Evolutionary conservation across 306 rosid species (phyloP), one percentile per base, ranked within the genome.

Genomic region (Ormosia emarginata): DNA sequence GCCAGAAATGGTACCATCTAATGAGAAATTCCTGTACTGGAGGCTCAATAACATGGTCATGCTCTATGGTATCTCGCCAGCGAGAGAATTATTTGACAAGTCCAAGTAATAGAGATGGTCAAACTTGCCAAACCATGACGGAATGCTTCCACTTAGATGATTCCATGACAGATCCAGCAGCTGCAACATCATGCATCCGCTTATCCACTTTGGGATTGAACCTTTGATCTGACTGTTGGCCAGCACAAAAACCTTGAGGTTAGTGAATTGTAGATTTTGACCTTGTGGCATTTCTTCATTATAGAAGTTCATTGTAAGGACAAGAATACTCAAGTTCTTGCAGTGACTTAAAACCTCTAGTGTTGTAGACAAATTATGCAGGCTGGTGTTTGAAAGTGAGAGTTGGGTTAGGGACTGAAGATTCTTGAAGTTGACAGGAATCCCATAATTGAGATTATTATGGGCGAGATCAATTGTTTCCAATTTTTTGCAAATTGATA

Each of bases 101-200:
- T 83, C 86, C 18, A 78, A 55, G 70, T 78, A 83, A 72, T 32
- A 65, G 18, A 83, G 83, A 67, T 44, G 12, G 39, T 71, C 46
- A 47, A 77, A 83, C 12, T 15, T 30, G 9, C 83, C 89, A 49
- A 88, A 24, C 94, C 90, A 88, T 34, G 67, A 70, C 3, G 85
- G 78, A 18, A 82, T 75, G 82, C 47, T 68, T 58, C 82, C 85
- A 67, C 49, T 29, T 74, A 90, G 82, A 71, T 24, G 67, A 82
- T 88, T 90, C 83, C 85, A 71, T 3, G 94, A 85, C 24, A 88
- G 58, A 76, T 90, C 88, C 79, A 88, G 34, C n/a, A 88, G 5
- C 78, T 76, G 82, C 87, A 90, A 40, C 71, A 11, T 78, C 30
- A 34, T 75, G 68, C 88, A 75, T n/a, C 72, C 55, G 1, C 85